Evolutionary conservation across 495 filamentous ascomycete species (phyloP).

Genomic region (Hyaloscypha finlandica): DNA sequence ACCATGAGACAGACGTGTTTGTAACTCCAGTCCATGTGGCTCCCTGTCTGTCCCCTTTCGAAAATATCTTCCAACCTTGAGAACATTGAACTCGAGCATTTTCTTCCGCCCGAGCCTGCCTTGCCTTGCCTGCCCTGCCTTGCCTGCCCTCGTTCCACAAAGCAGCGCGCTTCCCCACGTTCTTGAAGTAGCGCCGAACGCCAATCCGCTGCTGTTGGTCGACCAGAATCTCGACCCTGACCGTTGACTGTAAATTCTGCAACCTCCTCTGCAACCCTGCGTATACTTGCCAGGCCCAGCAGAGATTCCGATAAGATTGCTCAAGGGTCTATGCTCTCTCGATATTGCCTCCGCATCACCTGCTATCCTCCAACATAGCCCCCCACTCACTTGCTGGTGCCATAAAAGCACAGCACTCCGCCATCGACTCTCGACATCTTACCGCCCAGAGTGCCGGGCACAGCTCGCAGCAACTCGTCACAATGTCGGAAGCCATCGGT

Average conservation of each 20-base stretch:
- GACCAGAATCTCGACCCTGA: constrained; percentile 4
- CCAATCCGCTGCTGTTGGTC: background rate
- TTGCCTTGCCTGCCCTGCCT: no score
- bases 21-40: constrained; percentile 20
- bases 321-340: constrained; percentile 8
- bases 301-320: background rate
- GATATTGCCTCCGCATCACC: background rate
- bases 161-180: constrained; percentile 15
- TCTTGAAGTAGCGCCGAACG: constrained; percentile 12
- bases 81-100: background rate
- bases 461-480: constrained; percentile 3
- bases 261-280: constrained; percentile 18
- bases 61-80: background rate
- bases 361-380: background rate
- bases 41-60: background rate
- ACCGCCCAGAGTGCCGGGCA: background rate
- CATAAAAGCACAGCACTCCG: constrained; percentile 2
- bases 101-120: background rate
- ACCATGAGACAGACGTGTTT: constrained; percentile 30
- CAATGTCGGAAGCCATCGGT: constrained; percentile 69
- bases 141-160: background rate
- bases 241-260: constrained; percentile 1
- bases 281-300: constrained; percentile 4
- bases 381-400: background rate
- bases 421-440: constrained; percentile 7